A percentile compares a stretch with the other conserved stretches of the same genome.
Conservation (phyloP, 352 stramenopile species). For the Phytophthora palmivora region DNA sequence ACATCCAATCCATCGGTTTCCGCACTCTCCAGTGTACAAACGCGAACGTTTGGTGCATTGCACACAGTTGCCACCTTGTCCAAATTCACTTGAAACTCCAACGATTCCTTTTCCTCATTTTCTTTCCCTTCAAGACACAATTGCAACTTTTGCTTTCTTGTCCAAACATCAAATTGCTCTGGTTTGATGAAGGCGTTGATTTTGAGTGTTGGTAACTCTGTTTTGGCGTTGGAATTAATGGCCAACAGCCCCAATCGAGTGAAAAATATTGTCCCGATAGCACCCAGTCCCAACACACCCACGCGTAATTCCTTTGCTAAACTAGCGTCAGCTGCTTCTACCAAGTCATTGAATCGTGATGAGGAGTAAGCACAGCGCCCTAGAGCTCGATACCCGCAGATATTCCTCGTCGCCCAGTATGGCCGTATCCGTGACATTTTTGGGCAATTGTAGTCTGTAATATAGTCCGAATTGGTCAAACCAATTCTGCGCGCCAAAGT, state of each 20-base stretch:
- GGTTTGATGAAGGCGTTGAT: constrained; percentile 68
- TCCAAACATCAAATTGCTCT: constrained; percentile 42
- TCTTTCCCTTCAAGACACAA: constrained; percentile 14
- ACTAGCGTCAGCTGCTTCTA: background rate
- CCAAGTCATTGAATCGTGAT: background rate
- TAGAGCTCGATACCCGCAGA: background rate
- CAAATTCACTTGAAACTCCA: constrained; percentile 21
- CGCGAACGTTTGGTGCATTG: constrained; percentile 35
- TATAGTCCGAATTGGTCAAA: too few species aligned
- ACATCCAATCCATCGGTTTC: constrained; percentile 42
- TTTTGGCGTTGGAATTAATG: background rate
- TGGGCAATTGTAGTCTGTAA: background rate
- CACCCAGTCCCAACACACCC: constrained; percentile 71
- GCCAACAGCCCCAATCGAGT: constrained; percentile 49
- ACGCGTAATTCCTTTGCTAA: constrained; percentile 36
- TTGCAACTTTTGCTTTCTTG: constrained; percentile 2
- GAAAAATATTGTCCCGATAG: constrained; percentile 82
- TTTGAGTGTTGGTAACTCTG: constrained; percentile 2
- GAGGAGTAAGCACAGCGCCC: constrained; percentile 6
- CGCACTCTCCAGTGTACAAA: constrained; percentile 37
- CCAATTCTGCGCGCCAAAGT: too few species aligned
- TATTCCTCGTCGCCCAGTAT: constrained; percentile 5
- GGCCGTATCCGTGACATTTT: constrained; percentile 11
- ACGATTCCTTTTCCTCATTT: constrained; percentile 2
- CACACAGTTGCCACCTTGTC: constrained; percentile 14